Evolutionary conservation across 225 moss, liverwort and hornwort genomes (phyloP).

Genomic region (Physcomitrium patens): DNA sequence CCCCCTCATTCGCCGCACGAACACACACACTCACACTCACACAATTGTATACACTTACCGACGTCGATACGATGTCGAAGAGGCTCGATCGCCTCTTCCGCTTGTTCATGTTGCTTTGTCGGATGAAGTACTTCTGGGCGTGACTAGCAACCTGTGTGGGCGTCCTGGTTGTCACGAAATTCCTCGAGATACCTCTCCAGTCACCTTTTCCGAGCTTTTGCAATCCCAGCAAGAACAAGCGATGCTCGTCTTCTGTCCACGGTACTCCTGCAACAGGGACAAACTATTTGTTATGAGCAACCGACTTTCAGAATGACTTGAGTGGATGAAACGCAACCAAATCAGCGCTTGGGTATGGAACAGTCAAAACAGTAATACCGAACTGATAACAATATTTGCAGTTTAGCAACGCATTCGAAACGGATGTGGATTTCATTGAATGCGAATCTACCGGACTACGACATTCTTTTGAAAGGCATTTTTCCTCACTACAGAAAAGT

Average conservation of each 20-base stretch:
- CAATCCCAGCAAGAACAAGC: slow-evolving; percentile 75
- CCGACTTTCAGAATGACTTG: not conserved
- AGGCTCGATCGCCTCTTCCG: slow-evolving; percentile 80
- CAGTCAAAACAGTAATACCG: not conserved
- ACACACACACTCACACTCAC: not conserved
- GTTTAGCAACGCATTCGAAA: not conserved
- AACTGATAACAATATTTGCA: not conserved
- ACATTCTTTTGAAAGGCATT: no score
- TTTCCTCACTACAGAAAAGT: no score
- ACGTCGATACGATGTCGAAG: slow-evolving; percentile 73
- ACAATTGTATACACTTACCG: slow-evolving; percentile 48
- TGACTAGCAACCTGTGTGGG: slow-evolving; percentile 90
- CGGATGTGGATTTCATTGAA: not conserved
- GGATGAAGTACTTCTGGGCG: slow-evolving; percentile 84
- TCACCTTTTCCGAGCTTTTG: slow-evolving; percentile 86
- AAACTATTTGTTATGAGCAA: not conserved
- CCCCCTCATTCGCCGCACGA: not conserved
- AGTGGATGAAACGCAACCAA: no score
- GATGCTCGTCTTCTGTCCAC: slow-evolving; percentile 98
- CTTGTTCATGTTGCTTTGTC: slow-evolving; percentile 80
- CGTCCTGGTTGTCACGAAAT: slow-evolving; percentile 77
- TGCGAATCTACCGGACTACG: no score
- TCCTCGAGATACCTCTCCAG: slow-evolving; percentile 84
- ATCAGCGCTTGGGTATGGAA: not conserved
- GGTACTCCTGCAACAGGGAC: slow-evolving; percentile 70